phyloP scores from a whole-genome alignment of 192 early-diverging fungal genomes.

The Kickxella alabastrina region DNA sequence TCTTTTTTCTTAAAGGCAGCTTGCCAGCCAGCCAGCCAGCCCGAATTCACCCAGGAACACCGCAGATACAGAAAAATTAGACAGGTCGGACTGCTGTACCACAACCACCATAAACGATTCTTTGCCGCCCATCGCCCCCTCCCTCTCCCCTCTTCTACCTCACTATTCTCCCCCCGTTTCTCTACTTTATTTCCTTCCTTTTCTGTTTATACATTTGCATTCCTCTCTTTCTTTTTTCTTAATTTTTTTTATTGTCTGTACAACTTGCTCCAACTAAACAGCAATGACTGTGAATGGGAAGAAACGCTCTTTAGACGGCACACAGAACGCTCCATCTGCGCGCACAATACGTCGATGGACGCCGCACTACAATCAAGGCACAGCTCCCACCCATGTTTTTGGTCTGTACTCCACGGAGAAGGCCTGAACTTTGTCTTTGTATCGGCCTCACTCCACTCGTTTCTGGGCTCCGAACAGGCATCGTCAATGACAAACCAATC shows the following conservation, averaged over 20 bases:
- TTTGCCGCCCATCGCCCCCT: not conserved
- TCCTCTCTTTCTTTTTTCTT: not conserved
- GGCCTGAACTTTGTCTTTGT: conserved; percentile 41
- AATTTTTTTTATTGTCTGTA: not conserved
- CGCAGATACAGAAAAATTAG: too few relatives aligned
- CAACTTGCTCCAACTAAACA: not conserved
- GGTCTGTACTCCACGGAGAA: conserved; percentile 48
- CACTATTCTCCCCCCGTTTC: not conserved
- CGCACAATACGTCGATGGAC: not conserved
- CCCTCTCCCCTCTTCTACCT: not conserved
- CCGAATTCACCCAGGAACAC: too few relatives aligned
- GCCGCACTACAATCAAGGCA: too few relatives aligned
- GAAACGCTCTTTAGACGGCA: conserved; percentile 38
- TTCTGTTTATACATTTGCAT: not conserved
- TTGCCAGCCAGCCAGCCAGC: not conserved
- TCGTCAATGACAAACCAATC: conserved; percentile 28
- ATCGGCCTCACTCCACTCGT: conserved; percentile 40
- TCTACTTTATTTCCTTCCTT: not conserved
- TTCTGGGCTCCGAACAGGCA: conserved; percentile 28
- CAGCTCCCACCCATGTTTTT: conserved; percentile 46
- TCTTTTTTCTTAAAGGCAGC: not conserved
- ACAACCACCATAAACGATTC: not conserved
- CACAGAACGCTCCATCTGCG: conserved; percentile 6
- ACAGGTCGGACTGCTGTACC: too few relatives aligned
- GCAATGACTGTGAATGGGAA: conserved; percentile 39